These are phyloP conservation scores for Leucosporidium creatinivorum DNA, from an alignment of 768 basidiomycete genomes.

Conservation along the genomic window DNA sequence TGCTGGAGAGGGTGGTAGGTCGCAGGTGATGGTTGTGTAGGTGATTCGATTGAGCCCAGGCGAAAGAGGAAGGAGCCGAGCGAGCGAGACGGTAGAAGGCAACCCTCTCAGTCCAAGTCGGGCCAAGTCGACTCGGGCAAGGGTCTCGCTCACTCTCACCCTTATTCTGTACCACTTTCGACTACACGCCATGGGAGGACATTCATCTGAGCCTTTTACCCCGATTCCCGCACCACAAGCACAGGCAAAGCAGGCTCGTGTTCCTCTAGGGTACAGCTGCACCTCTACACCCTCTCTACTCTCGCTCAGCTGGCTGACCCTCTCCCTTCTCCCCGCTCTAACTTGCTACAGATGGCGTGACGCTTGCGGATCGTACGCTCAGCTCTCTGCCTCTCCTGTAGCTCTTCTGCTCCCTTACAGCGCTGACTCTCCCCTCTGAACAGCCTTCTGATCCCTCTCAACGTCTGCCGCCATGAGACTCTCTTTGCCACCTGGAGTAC, in stretches of 20 bases:
- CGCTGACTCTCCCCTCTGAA: no score
- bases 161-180: not conserved
- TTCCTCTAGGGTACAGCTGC: conserved; percentile 23
- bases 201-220: conserved; percentile 17
- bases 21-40: not conserved
- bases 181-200: not conserved
- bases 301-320: not conserved
- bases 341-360: conserved; percentile 25
- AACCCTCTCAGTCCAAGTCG: no score
- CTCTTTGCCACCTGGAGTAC: conserved; percentile 37
- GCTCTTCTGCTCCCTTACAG: no score
- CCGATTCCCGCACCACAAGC: conserved; percentile 19
- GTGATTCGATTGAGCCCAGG: not conserved
- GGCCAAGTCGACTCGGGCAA: no score
- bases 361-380: conserved; percentile 30
- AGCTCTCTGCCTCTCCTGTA: no score
- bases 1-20: no score
- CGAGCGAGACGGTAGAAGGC: not conserved
- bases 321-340: not conserved
- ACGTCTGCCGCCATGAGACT: conserved; percentile 38
- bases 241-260: conserved; percentile 13
- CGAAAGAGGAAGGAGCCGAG: not conserved
- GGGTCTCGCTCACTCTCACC: no score
- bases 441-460: conserved; percentile 35
- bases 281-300: not conserved